Percentiles rank a stretch among this genome's conserved stretches.
These are phyloP conservation scores for Suhomyces choctaworum DNA, from an alignment of 1,139 yeast genomes.

Conservation along the genomic window DNA sequence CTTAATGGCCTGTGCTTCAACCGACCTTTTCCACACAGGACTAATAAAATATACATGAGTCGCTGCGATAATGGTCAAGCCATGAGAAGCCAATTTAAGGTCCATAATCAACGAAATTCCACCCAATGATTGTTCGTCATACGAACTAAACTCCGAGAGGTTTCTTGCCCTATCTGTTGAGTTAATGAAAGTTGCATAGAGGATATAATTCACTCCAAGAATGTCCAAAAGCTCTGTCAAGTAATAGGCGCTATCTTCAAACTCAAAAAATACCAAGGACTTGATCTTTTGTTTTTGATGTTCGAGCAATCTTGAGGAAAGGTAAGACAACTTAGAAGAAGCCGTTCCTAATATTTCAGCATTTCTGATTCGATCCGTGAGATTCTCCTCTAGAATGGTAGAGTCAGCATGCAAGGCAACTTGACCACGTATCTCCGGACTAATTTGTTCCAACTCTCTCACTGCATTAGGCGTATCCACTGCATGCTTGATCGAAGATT, in stretches of 20 bases:
- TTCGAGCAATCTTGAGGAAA: conserved; percentile 53
- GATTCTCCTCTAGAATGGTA: not conserved
- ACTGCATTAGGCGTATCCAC: conserved; percentile 17
- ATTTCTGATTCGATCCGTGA: conserved; percentile 20
- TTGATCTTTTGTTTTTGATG: conserved; percentile 49
- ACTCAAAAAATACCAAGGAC: conserved; percentile 66
- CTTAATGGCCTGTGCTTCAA: conserved; percentile 73
- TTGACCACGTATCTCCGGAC: not conserved
- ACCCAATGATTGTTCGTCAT: conserved; percentile 34
- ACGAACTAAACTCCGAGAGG: conserved; percentile 50
- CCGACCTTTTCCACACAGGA: conserved; percentile 69
- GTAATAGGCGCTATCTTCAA: conserved; percentile 70
- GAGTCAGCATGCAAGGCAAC: too few species aligned
- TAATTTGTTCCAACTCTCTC: conserved; percentile 6
- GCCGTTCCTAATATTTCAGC: conserved; percentile 56
- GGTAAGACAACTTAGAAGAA: conserved; percentile 61
- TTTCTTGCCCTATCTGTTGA: conserved; percentile 53
- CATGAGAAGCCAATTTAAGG: conserved; percentile 66
- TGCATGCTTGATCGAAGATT: conserved; percentile 8
- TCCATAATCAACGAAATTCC: conserved; percentile 66
- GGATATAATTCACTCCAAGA: conserved; percentile 57
- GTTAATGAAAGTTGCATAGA: conserved; percentile 62
- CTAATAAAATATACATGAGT: conserved; percentile 66
- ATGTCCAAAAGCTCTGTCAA: conserved; percentile 64
- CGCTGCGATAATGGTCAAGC: conserved; percentile 66